These are phyloP conservation scores for Aquilaria yunnanensis DNA, from an alignment of 345 rosid genomes.

Conservation along the genomic window DNA sequence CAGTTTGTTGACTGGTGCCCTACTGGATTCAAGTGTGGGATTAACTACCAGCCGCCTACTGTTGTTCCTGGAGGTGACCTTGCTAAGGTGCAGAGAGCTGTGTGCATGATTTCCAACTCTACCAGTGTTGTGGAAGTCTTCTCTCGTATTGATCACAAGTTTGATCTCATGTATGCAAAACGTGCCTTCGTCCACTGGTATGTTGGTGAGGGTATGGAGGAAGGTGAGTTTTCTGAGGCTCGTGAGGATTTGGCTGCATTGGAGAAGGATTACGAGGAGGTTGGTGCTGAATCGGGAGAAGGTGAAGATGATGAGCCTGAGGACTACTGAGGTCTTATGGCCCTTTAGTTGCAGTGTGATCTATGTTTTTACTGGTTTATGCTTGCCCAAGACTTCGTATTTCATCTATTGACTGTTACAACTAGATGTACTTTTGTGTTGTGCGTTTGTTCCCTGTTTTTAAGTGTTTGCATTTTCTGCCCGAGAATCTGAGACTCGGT, in stretches of 20 bases:
- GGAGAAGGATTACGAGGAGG: constrained; percentile 79
- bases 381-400: background rate
- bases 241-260: constrained; percentile 76
- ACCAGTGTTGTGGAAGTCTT: constrained; percentile 82
- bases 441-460: too few relatives aligned
- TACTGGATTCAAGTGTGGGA: constrained; percentile 75
- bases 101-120: constrained; percentile 78
- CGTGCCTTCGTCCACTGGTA: constrained; percentile 83
- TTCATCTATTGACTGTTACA: background rate
- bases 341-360: background rate
- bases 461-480: too few relatives aligned
- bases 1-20: constrained; percentile 85
- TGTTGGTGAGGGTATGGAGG: constrained; percentile 86
- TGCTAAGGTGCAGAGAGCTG: constrained; percentile 74
- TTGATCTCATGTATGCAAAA: constrained; percentile 71
- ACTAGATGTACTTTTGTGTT: background rate
- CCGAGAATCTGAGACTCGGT: too few relatives aligned
- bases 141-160: constrained; percentile 68
- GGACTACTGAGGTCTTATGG: constrained; percentile 24
- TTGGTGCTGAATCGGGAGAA: constrained; percentile 72
- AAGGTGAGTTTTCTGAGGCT: constrained; percentile 76
- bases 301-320: constrained; percentile 61
- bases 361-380: background rate
- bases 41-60: constrained; percentile 76
- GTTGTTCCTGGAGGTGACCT: constrained; percentile 83